Base-by-base conservation (phyloP, 2,329 filamentous ascomycete species). In the Endocalyx cinctus region DNA sequence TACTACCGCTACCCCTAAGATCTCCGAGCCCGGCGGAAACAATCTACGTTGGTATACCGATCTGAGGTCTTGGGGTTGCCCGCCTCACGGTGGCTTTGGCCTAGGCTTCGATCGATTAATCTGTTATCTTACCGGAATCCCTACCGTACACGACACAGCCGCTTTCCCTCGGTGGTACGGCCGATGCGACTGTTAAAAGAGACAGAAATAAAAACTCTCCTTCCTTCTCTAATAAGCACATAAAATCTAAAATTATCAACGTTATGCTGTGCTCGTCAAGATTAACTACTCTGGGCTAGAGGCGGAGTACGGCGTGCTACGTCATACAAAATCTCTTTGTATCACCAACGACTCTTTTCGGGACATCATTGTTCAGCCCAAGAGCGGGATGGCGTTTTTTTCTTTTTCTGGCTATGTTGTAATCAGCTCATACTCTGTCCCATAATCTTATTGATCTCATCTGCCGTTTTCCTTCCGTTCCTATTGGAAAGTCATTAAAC, bases 21-120 rank as follows among this genome's bases (percentile, higher is more conserved):
- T 45, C n/a, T 28, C 48, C 14, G 34, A 45, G 6, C 32, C 52
- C 42, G 30, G 54, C 31, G 46, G 37, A 27, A 51, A 52, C 34
- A 65, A 66, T 39, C 60, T 95, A 34, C 76, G 82, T 46, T 96
- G 89, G 89, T 96, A 95, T 56, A 68, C 87, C 16, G 88, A 96
- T 58, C 71, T 96, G 40, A 79, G 89, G 40, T 80, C 83, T 46
- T 96, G 87, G 76, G 89, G 89, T n/a, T 89, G 83, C 47, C 86
- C 87, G 35, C 87, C 87, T 22, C 89, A 95, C 51, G 89, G 89
- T 26, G 89, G 89, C 1, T 96, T 94, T 55, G 89, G 89, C 3
- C 60, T 96, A 36, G 89, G 89, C 7, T 94, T 94, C 55, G 89
- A 96, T 67, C 77, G 89, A 35, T 72, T 95, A 43, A 62, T 95